Conservation (phyloP, 441 rosid species). For the Flueggea neowawraea region DNA sequence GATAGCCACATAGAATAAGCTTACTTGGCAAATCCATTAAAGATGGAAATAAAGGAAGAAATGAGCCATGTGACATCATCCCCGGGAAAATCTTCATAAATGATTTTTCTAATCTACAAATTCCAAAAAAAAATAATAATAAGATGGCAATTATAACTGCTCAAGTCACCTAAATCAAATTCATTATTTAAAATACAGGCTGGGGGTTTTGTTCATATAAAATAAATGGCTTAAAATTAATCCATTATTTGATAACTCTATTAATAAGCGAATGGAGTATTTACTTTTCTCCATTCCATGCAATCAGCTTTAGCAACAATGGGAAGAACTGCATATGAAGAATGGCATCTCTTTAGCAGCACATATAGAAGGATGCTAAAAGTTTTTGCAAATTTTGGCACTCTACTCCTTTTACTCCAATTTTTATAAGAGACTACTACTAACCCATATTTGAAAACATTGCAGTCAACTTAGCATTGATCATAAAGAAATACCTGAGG, state of each 20-base stretch:
- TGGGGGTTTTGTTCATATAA: too few species aligned
- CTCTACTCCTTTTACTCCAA: neutral
- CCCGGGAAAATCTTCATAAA: slow-evolving; percentile 79
- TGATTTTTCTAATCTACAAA: slow-evolving; percentile 72
- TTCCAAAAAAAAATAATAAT: slow-evolving; percentile 14
- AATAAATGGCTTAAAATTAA: too few species aligned
- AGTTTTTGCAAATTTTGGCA: too few species aligned
- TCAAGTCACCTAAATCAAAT: slow-evolving; percentile 6
- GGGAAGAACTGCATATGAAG: slow-evolving; percentile 78
- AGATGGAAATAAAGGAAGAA: slow-evolving; percentile 92
- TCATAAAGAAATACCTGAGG: slow-evolving; percentile 62
- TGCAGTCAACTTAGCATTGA: neutral
- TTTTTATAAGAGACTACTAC: neutral
- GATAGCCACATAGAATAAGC: slow-evolving; percentile 19
- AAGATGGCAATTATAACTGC: slow-evolving; percentile 12
- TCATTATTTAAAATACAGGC: neutral
- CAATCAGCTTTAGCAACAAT: slow-evolving; percentile 88
- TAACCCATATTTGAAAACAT: neutral
- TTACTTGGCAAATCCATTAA: slow-evolving; percentile 89
- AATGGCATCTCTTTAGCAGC: slow-evolving; percentile 11
- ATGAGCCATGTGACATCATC: slow-evolving; percentile 82
- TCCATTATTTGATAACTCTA: too few species aligned
- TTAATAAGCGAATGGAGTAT: slow-evolving; percentile 10
- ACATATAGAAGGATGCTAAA: neutral
- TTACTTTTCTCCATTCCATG: slow-evolving; percentile 96